phyloP scores from a whole-genome alignment of 495 filamentous ascomycete species.

The Margaritispora aquatica region DNA sequence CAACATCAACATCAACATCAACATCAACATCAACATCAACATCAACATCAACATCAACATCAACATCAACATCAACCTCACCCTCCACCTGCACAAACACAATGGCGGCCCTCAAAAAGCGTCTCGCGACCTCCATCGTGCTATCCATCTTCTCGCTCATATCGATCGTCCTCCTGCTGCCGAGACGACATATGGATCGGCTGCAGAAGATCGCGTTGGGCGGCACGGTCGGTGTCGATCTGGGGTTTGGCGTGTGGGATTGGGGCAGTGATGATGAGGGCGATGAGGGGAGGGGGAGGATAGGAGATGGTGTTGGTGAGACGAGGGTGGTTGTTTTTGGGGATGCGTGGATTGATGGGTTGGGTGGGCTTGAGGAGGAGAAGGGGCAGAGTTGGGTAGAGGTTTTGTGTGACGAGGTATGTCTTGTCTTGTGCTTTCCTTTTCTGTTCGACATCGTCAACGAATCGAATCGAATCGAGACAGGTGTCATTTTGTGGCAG shows the following conservation, averaged over 20 bases:
- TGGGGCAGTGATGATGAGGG: conserved; percentile 10
- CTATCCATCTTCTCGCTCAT: conserved; percentile 12
- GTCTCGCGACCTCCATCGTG: conserved; percentile 13
- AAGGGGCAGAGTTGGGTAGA: conserved; percentile 23
- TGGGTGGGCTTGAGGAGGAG: not conserved
- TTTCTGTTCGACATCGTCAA: too few species aligned
- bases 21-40: too few species aligned
- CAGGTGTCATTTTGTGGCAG: too few species aligned
- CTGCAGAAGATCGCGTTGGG: conserved; percentile 17
- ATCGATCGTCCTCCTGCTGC: conserved; percentile 11
- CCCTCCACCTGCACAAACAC: too few species aligned
- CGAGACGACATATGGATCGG: not conserved
- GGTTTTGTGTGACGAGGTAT: conserved; percentile 23
- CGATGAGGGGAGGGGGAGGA: not conserved
- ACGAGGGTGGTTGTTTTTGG: conserved; percentile 22
- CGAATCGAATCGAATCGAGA: too few species aligned
- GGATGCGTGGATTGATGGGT: conserved; percentile 21
- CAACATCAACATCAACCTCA: too few species aligned
- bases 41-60: too few species aligned
- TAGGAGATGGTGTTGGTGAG: not conserved
- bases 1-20: too few species aligned
- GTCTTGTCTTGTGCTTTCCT: not conserved
- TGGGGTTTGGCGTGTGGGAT: conserved; percentile 1
- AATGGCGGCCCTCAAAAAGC: conserved; percentile 10
- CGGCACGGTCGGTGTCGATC: conserved; percentile 8